Base-by-base conservation (phyloP, 768 basidiomycete species). In the Podaxis sp. region DNA sequence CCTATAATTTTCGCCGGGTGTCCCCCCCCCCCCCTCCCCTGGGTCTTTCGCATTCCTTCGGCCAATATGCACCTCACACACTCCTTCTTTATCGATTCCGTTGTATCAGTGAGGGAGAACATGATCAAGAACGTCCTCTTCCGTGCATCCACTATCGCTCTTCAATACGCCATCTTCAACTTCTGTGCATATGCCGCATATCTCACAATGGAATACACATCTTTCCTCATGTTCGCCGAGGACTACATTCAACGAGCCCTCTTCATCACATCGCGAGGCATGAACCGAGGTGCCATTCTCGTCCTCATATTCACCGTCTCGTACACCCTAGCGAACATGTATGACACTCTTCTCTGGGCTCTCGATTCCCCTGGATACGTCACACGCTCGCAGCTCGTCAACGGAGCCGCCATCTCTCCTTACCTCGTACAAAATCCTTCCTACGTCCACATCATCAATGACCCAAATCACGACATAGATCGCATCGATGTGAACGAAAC, bases 121-220 rank as follows among this genome's bases (percentile, higher is more conserved):
- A 68, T 63, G 6, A 55, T 67, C 65, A 70, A 70, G 63, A 70
- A 68, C 42, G 63, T 70, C 56, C 24, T 70, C 48, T 70, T 70
- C 63, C 64, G 59, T 3, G 59, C 42, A 15, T 59, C 69, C 4
- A 48, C 64, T 17, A 55, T 70, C 15, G 30, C 63, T 17, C 63
- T 70, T 30, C 59, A 64, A 42, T 60, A 68, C 36, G 57, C 64
- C 36, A 52, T 70, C 28, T 44, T 40, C 30, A 64, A 64, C 9
- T 9, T 64, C n/a, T 70, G 67, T 56, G 53, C 68, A 3, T 64
- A 63, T 57, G 2, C 64, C 6, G 64, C 69, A 4, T 66, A 64
- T 53, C 63, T 46, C 39, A 54, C 24, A 15, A 56, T 36, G 6
- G 67, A 62, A 28, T 70, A 70, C 33, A 70, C 64, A 36, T 66